Percentiles rank a stretch among this genome's conserved stretches.
phyloP scores from a whole-genome alignment of 768 basidiomycete genomes.

The Podaxis sp. region DNA sequence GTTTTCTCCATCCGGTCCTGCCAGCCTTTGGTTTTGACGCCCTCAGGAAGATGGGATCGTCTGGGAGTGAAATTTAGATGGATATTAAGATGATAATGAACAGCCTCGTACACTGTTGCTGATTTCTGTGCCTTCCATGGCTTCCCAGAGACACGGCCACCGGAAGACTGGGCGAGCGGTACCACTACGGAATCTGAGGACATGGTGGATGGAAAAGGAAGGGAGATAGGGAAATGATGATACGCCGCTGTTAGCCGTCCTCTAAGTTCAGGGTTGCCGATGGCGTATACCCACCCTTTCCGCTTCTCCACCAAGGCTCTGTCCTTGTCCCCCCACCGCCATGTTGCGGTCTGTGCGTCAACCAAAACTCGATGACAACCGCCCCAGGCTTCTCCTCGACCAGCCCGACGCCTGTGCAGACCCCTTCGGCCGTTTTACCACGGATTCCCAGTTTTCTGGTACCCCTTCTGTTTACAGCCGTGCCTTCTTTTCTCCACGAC shows the following conservation, averaged over 20 bases:
- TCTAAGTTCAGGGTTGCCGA: neutral
- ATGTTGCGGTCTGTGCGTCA: slow-evolving; percentile 45
- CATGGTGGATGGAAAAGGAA: slow-evolving; percentile 7
- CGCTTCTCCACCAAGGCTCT: slow-evolving; percentile 1
- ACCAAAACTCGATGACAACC: slow-evolving; percentile 43
- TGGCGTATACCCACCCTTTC: neutral
- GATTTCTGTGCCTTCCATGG: slow-evolving; percentile 58
- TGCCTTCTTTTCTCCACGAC: slow-evolving; percentile 54
- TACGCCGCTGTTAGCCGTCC: slow-evolving; percentile 2
- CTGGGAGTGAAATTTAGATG: slow-evolving; percentile 34
- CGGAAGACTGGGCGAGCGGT: slow-evolving; percentile 54
- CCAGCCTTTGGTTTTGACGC: slow-evolving; percentile 67
- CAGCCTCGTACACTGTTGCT: slow-evolving; percentile 46
- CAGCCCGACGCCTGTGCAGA: slow-evolving; percentile 52
- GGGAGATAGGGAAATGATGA: neutral
- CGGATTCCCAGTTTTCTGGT: slow-evolving; percentile 60
- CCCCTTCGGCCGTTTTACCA: slow-evolving; percentile 48
- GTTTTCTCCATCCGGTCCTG: slow-evolving; percentile 69
- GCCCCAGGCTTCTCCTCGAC: slow-evolving; percentile 52
- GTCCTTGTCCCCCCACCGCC: slow-evolving; percentile 9
- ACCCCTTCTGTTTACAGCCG: slow-evolving; percentile 71
- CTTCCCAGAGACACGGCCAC: slow-evolving; percentile 71
- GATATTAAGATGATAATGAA: neutral
- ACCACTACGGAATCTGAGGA: slow-evolving; percentile 21
- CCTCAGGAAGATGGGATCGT: slow-evolving; percentile 65